These are phyloP conservation scores for Alnus glutinosa DNA, from an alignment of 306 rosid species.

Conservation along the genomic window DNA sequence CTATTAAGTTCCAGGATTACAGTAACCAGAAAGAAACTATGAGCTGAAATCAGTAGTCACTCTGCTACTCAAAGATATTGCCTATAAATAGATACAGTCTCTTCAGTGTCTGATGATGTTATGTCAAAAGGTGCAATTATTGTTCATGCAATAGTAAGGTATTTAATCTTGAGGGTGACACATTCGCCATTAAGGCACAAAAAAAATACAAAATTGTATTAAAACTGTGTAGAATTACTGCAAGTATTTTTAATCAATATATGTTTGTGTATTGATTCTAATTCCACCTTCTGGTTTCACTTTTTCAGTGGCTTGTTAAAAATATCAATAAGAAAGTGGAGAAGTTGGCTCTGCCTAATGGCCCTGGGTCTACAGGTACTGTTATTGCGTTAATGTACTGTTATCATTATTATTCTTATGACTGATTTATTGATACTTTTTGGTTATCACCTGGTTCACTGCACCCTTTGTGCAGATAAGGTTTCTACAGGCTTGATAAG, in stretches of 20 bases:
- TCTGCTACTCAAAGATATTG: too few species aligned
- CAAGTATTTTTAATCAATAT: conserved; percentile 2
- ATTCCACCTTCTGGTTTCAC: conserved; percentile 21
- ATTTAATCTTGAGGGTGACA: neutral
- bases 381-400: conserved; percentile 5
- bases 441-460: conserved; percentile 24
- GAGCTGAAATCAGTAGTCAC: neutral
- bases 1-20: neutral
- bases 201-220: neutral
- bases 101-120: neutral
- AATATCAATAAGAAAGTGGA: conserved; percentile 57
- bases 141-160: neutral
- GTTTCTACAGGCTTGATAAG: conserved; percentile 36
- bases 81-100: too few species aligned
- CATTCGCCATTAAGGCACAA: neutral
- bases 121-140: neutral
- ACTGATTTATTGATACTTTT: conserved; percentile 13
- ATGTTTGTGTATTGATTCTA: conserved; percentile 29
- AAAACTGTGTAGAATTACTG: neutral
- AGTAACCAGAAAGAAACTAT: neutral
- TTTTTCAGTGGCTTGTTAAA: conserved; percentile 79
- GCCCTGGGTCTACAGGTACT: conserved; percentile 57
- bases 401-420: conserved; percentile 15
- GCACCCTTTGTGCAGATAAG: conserved; percentile 50
- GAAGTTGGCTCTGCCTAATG: conserved; percentile 49